phyloP scores from a whole-genome alignment of 208 protist species.

The Phytomonas sp. region DNA sequence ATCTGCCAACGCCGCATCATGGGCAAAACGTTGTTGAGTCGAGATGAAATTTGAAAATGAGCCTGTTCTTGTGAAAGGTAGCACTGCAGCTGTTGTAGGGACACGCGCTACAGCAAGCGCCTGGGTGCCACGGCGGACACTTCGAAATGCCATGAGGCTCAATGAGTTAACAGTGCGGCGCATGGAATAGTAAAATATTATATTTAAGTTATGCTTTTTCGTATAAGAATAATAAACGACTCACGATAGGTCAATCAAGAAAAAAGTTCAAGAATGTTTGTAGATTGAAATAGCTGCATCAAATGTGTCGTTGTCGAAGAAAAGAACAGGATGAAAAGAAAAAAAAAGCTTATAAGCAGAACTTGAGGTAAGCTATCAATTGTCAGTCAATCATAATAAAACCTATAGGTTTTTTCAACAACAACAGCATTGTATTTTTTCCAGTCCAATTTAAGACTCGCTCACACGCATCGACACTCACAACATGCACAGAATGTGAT shows the following conservation, averaged over 20 bases:
- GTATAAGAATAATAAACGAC: background rate
- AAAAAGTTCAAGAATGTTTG: background rate
- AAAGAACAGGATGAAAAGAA: background rate
- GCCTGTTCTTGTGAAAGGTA: background rate
- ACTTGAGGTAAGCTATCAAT: background rate
- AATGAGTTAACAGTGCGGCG: conserved; percentile 18
- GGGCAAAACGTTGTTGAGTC: conserved; percentile 41
- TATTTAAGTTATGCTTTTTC: background rate
- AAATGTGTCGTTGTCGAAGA: background rate
- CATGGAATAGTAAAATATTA: conserved; percentile 5
- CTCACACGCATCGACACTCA: background rate
- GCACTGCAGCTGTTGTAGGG: background rate
- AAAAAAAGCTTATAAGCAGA: background rate
- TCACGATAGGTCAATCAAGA: background rate
- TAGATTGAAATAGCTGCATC: background rate
- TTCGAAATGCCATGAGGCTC: conserved; percentile 15
- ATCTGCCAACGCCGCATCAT: conserved; percentile 41
- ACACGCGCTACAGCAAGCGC: conserved; percentile 1
- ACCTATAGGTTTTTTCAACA: background rate
- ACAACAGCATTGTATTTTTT: background rate
- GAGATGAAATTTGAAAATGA: conserved; percentile 4
- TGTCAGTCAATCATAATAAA: background rate
- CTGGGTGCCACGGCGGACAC: conserved; percentile 13
- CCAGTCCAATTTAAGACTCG: background rate
- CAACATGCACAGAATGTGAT: background rate